Evolutionary conservation across 805 yeast genomes (phyloP), one percentile per base, ranked within the genome.

Genomic region (Candida loeiensis): DNA sequence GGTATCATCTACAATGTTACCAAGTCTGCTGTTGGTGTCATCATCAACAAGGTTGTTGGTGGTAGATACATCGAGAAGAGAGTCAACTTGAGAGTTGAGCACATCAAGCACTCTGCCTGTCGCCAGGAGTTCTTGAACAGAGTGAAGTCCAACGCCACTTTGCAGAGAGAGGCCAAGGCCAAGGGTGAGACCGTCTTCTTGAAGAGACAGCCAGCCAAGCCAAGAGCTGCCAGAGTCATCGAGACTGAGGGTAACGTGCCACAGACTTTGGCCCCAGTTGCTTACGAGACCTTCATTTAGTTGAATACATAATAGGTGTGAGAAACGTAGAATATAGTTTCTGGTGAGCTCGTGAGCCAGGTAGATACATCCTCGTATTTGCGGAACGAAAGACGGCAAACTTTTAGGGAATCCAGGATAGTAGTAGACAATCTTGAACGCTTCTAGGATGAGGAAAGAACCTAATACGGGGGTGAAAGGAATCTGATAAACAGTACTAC

Each of bases 1-100:
- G 99, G 99, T 84, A 87, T 93, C 62, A 82, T 93, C 56, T 93
- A 82, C 95, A 93, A 93, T 83, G 95, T 93, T 59, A 91, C 99
- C 85, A 93, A 87, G 82, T 76, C 95, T 52, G 79, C 99, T 54
- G 98, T 93, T 56, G 99, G 99, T 85, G 93, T 93, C 62, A 87
- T 93, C 66, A 74, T 93, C 71, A 85, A 93, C 95, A 93, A 93
- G 85, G 82, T 90, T 73, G 98, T 93, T 64, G 97, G 98, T 74
- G 76, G 85, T 95, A 87, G 98, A 80, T 93, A 91, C 89, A 61
- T 93, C 57, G 98, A 93, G 82, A 93, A 93, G 85, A 91, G 96
- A 78, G 82, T 93, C 67, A 90, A 89, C 87, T 78, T 93, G 73
- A 91, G 96, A 79, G 83, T 93, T 68, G 99, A 93, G 82, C 99